Conservation (phyloP, 805 yeast species). For the Ogataea trehaloabstinens region DNA sequence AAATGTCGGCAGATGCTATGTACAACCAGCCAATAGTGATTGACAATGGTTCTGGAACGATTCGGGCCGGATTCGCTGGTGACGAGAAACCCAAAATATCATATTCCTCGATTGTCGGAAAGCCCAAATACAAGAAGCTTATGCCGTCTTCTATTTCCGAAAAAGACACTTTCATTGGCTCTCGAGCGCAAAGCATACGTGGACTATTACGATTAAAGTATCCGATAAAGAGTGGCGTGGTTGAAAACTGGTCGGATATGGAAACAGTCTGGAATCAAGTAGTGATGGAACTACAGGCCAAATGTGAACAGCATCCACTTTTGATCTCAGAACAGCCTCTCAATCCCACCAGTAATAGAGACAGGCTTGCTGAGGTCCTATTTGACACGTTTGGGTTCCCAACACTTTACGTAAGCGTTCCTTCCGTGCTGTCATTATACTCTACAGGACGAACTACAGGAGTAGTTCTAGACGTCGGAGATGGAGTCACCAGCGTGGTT, state of each 20-base stretch:
- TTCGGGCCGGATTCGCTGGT: constrained; percentile 92
- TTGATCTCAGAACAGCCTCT: constrained; percentile 87
- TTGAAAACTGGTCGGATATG: constrained; percentile 83
- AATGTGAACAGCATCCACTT: constrained; percentile 77
- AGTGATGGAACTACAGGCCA: constrained; percentile 47
- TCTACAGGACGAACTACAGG: constrained; percentile 93
- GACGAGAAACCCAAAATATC: constrained; percentile 73
- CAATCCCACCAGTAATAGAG: constrained; percentile 64
- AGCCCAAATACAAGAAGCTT: constrained; percentile 78
- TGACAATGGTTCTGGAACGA: constrained; percentile 82
- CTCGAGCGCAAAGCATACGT: constrained; percentile 67
- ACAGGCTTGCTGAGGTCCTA: constrained; percentile 57
- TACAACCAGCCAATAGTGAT: constrained; percentile 72
- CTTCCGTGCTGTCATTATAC: constrained; percentile 79
- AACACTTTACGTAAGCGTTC: constrained; percentile 68
- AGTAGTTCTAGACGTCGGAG: constrained; percentile 86
- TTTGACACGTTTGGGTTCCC: constrained; percentile 76
- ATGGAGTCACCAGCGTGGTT: constrained; percentile 84
- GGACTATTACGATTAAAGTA: constrained; percentile 71
- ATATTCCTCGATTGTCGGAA: constrained; percentile 68
- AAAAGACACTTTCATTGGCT: constrained; percentile 68
- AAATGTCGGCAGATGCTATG: constrained; percentile 21
- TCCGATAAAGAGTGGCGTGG: constrained; percentile 79
- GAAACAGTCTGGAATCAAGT: constrained; percentile 76
- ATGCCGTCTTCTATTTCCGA: constrained; percentile 65